A percentile compares a stretch with the other conserved stretches of the same genome.
Evolutionary conservation across 1,139 yeast genomes (phyloP).

Genomic region (Pichiaceae sp.): DNA sequence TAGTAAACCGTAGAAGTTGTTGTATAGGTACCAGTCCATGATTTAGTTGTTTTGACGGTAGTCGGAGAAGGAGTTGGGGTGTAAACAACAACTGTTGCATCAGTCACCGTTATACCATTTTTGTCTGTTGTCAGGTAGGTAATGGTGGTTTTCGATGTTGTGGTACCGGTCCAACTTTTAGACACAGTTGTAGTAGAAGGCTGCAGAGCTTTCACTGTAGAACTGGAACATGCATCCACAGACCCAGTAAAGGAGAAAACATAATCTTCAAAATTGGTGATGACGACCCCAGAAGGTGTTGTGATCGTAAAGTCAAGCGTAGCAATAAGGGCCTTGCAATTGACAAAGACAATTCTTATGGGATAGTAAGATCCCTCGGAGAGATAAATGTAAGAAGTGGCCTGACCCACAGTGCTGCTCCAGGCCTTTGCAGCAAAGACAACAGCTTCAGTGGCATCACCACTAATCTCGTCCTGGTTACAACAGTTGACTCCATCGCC

Average conservation of each 20-base stretch:
- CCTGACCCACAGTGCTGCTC: background rate
- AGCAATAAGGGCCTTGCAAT: constrained; percentile 3
- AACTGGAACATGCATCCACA: background rate
- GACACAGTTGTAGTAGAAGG: background rate
- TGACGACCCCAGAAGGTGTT: background rate
- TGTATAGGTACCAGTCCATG: too few relatives aligned
- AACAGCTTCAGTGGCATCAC: constrained; percentile 3
- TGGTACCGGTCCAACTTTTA: background rate
- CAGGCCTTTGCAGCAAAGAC: constrained; percentile 7
- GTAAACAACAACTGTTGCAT: too few relatives aligned
- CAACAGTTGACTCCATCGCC: constrained; percentile 23
- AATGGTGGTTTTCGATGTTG: background rate
- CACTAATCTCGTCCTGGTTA: constrained; percentile 4
- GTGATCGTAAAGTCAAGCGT: constrained; percentile 1
- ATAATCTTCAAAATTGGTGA: background rate
- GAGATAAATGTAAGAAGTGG: constrained; percentile 7
- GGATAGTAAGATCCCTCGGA: constrained; percentile 18
- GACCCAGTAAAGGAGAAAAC: background rate
- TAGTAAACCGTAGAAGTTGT: too few relatives aligned
- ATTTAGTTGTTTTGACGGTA: too few relatives aligned
- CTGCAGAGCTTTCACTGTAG: background rate
- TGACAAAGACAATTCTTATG: constrained; percentile 15
- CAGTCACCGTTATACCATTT: too few relatives aligned
- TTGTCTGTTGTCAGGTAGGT: too few relatives aligned
- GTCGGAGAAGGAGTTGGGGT: too few relatives aligned